phyloP scores from a whole-genome alignment of 805 yeast genomes.

The Starmerella potacharoeniae region DNA sequence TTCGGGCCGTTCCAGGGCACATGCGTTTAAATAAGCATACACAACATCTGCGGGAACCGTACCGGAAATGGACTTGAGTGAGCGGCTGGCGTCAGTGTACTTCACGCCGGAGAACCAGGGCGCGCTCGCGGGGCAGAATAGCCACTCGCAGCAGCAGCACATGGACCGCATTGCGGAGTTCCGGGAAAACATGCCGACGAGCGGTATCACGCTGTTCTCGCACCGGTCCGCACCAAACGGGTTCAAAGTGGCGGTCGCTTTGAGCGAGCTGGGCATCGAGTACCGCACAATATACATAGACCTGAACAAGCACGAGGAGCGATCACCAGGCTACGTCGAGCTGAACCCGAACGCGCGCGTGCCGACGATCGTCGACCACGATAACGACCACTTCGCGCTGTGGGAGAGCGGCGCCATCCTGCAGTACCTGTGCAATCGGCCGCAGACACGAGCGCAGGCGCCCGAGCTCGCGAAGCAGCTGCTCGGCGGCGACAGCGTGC shows the following conservation, averaged over 20 bases:
- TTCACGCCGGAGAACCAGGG: slow-evolving; percentile 2
- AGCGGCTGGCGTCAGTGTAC: slow-evolving; percentile 7
- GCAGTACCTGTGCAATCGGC: slow-evolving; percentile 56
- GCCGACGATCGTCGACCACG: slow-evolving; percentile 87
- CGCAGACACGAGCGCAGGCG: slow-evolving; percentile 34
- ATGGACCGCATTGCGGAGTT: slow-evolving; percentile 48
- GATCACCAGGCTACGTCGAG: slow-evolving; percentile 88
- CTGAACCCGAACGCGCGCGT: slow-evolving; percentile 93
- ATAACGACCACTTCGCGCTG: slow-evolving; percentile 61
- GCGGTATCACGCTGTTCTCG: slow-evolving; percentile 72
- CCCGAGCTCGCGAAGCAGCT: slow-evolving; percentile 31
- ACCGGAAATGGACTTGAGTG: slow-evolving; percentile 10
- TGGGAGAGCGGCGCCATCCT: slow-evolving; percentile 96
- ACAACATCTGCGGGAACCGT: background rate
- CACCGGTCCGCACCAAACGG: slow-evolving; percentile 94
- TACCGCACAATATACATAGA: slow-evolving; percentile 78
- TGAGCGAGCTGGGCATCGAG: slow-evolving; percentile 68
- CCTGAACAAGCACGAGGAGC: slow-evolving; percentile 76
- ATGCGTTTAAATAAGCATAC: slow-evolving; percentile 5
- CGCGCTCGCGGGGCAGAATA: background rate
- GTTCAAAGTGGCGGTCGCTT: slow-evolving; percentile 82
- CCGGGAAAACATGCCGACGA: slow-evolving; percentile 62
- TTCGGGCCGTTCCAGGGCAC: background rate
- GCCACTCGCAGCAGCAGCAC: background rate
- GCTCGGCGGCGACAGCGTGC: slow-evolving; percentile 66